Evolutionary conservation across 192 early-diverging fungal species (phyloP), one percentile per base, ranked within the genome.

Genomic region (Globomyces pollinis-pini): DNA sequence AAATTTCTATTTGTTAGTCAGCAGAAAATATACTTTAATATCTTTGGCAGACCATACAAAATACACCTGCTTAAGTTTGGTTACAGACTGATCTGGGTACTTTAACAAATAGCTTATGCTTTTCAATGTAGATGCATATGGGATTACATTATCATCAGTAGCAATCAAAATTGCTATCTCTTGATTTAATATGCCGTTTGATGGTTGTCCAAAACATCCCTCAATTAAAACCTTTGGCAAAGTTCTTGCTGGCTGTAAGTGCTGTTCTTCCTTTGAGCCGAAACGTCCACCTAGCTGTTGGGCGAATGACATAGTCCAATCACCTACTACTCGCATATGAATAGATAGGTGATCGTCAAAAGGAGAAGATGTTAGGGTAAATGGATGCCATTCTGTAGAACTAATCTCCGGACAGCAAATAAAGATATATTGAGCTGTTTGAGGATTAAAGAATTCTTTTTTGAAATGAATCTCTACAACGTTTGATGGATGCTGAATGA

Each of bases 31-130:
- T 21, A 67, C 84, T 54, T 86, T 81, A 55, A 83, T 86, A 67
- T 91, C 89, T 20, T 89, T 78, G 66, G 85, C 87, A 31, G 86
- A 73, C 90, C 90, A 92, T 68, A 90, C 73, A 61, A 92, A 92
- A 65, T 91, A 91, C 13, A 89, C 89, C 63, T 92, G 91, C 61
- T 80, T 81, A 34, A 92, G 71, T 2, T n/a, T n/a, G n/a, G 76
- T 69, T 60, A 74, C 42, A 59, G 51, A 1, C 62, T 64, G 38
- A 60, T 65, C 60, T 15, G 73, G 71, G 60, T 81, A 72, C 67
- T 74, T 81, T 61, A 83, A 43, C 33, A 85, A 74, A 60, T 84
- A 86, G 84, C 84, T 86, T 68, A 90, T 83, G 43, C 81, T 83
- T 59, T 90, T 90, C 60, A 90, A 72, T 63, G 90, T 86, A 31